phyloP scores from a whole-genome alignment of 192 early-diverging fungal species.

The Spizellomyces sp. region DNA sequence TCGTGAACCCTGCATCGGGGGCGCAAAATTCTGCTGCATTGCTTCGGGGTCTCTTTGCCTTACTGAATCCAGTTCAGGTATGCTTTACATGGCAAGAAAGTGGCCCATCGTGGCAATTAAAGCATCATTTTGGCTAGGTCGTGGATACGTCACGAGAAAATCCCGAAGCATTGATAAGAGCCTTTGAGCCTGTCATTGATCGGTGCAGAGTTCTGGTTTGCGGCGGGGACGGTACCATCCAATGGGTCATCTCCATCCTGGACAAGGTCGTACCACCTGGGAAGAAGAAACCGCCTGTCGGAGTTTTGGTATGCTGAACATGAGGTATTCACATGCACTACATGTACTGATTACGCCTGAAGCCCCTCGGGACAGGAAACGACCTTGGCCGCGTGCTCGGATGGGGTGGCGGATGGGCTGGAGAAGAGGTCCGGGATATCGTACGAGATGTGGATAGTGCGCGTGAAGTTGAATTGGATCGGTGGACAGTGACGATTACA shows the following conservation, averaged over 20 bases:
- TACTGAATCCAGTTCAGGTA: slow-evolving; percentile 47
- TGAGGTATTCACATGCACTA: neutral
- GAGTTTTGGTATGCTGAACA: slow-evolving; percentile 21
- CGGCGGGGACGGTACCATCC: slow-evolving; percentile 52
- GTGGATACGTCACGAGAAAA: slow-evolving; percentile 37
- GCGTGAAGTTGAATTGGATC: slow-evolving; percentile 21
- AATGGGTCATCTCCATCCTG: slow-evolving; percentile 43
- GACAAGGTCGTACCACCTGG: slow-evolving; percentile 33
- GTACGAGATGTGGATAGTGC: slow-evolving; percentile 27
- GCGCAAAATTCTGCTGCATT: slow-evolving; percentile 39
- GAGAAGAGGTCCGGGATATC: slow-evolving; percentile 18
- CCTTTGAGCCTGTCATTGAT: slow-evolving; percentile 25
- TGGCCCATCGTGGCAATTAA: neutral
- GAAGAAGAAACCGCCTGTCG: slow-evolving; percentile 34
- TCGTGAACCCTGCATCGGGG: slow-evolving; percentile 52
- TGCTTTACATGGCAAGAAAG: neutral
- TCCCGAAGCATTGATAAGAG: slow-evolving; percentile 31
- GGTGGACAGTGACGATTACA: slow-evolving; percentile 24
- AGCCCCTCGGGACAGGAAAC: slow-evolving; percentile 55
- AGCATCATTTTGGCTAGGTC: slow-evolving; percentile 12
- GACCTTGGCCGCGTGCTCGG: slow-evolving; percentile 52
- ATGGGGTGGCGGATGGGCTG: slow-evolving; percentile 40
- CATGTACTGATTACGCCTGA: neutral
- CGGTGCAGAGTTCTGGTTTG: slow-evolving; percentile 40
- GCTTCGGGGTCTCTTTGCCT: slow-evolving; percentile 31